phyloP scores from a whole-genome alignment of 1,284 basidiomycete species.

The Xerocomus amazonicus region DNA sequence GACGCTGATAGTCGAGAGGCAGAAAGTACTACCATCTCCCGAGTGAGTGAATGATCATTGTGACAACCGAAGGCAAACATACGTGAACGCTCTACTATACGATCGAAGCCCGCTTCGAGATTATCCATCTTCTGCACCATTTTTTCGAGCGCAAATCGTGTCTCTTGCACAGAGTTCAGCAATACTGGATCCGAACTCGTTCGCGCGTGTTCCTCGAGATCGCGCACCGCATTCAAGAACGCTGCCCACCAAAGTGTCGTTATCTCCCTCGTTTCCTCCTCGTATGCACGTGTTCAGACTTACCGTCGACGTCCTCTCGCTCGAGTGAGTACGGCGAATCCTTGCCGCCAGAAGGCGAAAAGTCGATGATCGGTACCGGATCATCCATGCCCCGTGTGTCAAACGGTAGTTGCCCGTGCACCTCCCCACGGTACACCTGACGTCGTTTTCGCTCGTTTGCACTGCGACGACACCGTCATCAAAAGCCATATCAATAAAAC shows the following conservation, averaged over 20 bases:
- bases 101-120: slow-evolving; percentile 73
- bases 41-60: slow-evolving; percentile 5
- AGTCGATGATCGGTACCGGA: slow-evolving; percentile 71
- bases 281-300: slow-evolving; percentile 18
- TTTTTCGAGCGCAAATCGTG: slow-evolving; percentile 59
- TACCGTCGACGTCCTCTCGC: slow-evolving; percentile 71
- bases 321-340: slow-evolving; percentile 62
- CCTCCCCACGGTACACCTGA: slow-evolving; percentile 73
- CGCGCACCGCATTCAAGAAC: slow-evolving; percentile 60
- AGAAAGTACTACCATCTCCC: slow-evolving; percentile 52
- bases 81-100: slow-evolving; percentile 78
- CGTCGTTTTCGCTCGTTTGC: slow-evolving; percentile 73
- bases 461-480: slow-evolving; percentile 34
- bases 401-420: slow-evolving; percentile 79
- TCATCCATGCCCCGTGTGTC: slow-evolving; percentile 73
- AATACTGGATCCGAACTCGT: slow-evolving; percentile 43
- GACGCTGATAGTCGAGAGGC: slow-evolving; percentile 64
- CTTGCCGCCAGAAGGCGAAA: slow-evolving; percentile 59
- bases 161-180: slow-evolving; percentile 57
- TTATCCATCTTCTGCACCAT: slow-evolving; percentile 73
- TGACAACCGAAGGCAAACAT: slow-evolving; percentile 30
- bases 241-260: slow-evolving; percentile 36
- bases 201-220: slow-evolving; percentile 56
- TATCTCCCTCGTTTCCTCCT: not conserved
- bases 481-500: not conserved